These are phyloP conservation scores for Monascus purpureus DNA, from an alignment of 495 filamentous ascomycete species.

Conservation along the genomic window DNA sequence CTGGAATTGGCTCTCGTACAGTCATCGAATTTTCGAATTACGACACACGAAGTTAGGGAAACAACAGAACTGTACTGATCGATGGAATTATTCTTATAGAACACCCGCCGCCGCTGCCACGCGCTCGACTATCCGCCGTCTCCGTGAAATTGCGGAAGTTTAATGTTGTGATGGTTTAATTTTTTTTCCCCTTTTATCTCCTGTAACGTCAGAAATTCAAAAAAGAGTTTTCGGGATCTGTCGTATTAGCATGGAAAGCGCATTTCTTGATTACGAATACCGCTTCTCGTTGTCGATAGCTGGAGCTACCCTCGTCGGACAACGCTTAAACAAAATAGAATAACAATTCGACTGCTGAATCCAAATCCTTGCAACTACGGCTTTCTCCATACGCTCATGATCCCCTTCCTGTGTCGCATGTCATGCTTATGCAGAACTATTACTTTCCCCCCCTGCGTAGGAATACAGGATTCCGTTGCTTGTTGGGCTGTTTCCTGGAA, in stretches of 20 bases:
- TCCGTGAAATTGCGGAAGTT: constrained; percentile 96
- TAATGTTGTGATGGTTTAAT: constrained; percentile 44
- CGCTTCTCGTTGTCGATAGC: constrained; percentile 7
- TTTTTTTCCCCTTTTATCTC: constrained; percentile 25
- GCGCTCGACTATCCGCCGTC: constrained; percentile 91
- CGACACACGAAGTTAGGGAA: too few relatives aligned
- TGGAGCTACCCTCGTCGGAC: constrained; percentile 4
- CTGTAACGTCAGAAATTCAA: constrained; percentile 32
- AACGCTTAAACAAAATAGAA: constrained; percentile 7
- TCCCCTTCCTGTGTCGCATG: too few relatives aligned
- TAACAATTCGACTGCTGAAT: constrained; percentile 10
- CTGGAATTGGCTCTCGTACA: constrained; percentile 8
- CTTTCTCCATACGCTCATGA: too few relatives aligned
- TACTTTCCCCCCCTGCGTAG: too few relatives aligned
- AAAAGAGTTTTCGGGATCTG: constrained; percentile 28
- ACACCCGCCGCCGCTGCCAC: constrained; percentile 93
- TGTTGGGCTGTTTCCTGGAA: too few relatives aligned
- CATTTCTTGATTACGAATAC: constrained; percentile 7
- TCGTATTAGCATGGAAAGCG: constrained; percentile 10
- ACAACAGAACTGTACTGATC: too few relatives aligned
- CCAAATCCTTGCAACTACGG: constrained; percentile 4
- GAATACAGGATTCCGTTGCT: too few relatives aligned
- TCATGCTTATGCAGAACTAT: too few relatives aligned
- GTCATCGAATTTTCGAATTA: not conserved
- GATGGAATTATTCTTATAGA: constrained; percentile 26